Percentiles rank a stretch among this genome's conserved stretches.
Evolutionary conservation across 1,284 basidiomycete genomes (phyloP).

Genomic region (Serendipita sp.): DNA sequence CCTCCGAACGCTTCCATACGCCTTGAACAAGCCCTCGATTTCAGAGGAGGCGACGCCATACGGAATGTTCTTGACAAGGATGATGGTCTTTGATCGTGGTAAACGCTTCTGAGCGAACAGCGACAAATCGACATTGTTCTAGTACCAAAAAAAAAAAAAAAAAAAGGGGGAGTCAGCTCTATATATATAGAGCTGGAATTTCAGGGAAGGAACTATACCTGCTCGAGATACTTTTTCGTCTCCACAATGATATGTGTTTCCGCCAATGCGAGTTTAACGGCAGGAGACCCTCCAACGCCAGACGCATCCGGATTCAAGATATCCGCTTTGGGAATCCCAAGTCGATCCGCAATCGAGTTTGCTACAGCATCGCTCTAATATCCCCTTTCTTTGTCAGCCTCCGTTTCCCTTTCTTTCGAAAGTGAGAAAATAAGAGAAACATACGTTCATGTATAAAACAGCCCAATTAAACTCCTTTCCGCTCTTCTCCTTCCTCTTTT

Average conservation of each 20-base stretch:
- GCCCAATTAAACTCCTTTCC: slow-evolving; percentile 91
- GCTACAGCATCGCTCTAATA: slow-evolving; percentile 76
- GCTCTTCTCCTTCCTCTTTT: slow-evolving; percentile 58
- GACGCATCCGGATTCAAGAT: slow-evolving; percentile 68
- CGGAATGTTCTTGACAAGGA: slow-evolving; percentile 95
- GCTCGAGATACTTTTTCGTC: slow-evolving; percentile 79
- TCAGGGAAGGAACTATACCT: slow-evolving; percentile 39
- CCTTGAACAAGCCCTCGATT: slow-evolving; percentile 66
- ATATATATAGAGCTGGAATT: background rate
- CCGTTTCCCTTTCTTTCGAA: slow-evolving; percentile 3
- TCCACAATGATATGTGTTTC: slow-evolving; percentile 95
- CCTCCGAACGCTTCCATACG: slow-evolving; percentile 61
- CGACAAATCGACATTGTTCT: slow-evolving; percentile 33
- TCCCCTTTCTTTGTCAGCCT: background rate
- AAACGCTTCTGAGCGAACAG: slow-evolving; percentile 30
- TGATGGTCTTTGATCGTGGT: slow-evolving; percentile 57
- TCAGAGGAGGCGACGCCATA: slow-evolving; percentile 71
- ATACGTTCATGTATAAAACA: slow-evolving; percentile 93
- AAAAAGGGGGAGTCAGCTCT: background rate
- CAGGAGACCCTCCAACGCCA: slow-evolving; percentile 37
- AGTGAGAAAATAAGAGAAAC: slow-evolving; percentile 24
- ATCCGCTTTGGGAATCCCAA: slow-evolving; percentile 74
- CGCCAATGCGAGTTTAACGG: slow-evolving; percentile 88
- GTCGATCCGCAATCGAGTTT: slow-evolving; percentile 66
- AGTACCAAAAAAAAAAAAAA: slow-evolving; percentile 5